Base-by-base conservation (phyloP, 176 grass and related monocot genomes). In the Lolium rigidum region DNA sequence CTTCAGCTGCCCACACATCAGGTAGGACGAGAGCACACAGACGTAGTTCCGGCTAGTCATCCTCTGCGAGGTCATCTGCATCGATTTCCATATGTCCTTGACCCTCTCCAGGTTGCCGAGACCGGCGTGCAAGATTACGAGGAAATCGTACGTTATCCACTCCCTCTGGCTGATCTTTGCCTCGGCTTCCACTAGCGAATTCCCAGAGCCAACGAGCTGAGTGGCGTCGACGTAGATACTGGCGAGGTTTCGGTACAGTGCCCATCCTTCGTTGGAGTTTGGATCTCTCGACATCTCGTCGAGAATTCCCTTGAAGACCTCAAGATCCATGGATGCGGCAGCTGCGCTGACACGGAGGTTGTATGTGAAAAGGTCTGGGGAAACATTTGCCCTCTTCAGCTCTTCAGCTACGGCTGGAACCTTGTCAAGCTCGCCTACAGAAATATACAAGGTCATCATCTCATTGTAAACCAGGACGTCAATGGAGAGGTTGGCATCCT, bases 371-470 rank as follows among this genome's bases (percentile, higher is more conserved):
- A 98, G 84, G 66, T 95, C 95, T 17, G 90, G 84, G 4, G 82
- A 80, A 5, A 98, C 77, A 43, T 84, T 90, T 57, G 63, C 83
- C 22, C 62, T 90, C 81, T 87, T 95, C 57, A 95, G 74, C 38
- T 98, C 93, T 15, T 88, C 74, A 38, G 91, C 78, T 37, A 94
- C 15, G 18, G 13, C 10, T 1, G 78, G 46, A 31, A 94, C 93
- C 64, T 98, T 93, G 76, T 92, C 89, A 4, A 91, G 77, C 61
- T 93, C 76, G 9, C 93, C 95, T 9, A 93, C 85, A 37, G 95
- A 98, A 9, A 93, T 91, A 79, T 95, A 98, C 57, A 98, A 15
- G 15, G 93, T 92, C 95, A 98, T 95, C 85, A 95, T 92, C 52
- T 98, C 95, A 75, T 95, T 98, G 44, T 90, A 95, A 44, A 89